A percentile compares a stretch with the other conserved stretches of the same genome.
phyloP scores from a whole-genome alignment of 306 rosid genomes.

The Cucumis sativus region DNA sequence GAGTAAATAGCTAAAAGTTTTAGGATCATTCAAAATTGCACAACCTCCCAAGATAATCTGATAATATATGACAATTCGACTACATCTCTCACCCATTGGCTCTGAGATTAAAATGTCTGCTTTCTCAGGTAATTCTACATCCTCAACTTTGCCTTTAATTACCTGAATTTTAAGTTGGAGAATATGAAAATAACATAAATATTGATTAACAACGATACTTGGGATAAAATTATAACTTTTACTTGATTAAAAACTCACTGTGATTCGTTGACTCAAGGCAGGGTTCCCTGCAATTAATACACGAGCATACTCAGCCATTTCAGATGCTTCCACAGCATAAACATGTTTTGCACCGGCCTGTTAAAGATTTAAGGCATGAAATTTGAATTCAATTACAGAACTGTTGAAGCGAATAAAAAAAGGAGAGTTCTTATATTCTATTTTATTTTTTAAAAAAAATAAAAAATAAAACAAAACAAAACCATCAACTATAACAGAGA shows the following conservation, averaged over 20 bases:
- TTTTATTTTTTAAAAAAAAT: too few relatives aligned
- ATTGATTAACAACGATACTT: neutral
- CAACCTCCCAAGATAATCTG: neutral
- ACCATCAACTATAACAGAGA: neutral
- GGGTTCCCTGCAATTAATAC: constrained; percentile 84
- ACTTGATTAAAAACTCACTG: constrained; percentile 36
- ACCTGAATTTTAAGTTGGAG: constrained; percentile 32
- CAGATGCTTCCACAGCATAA: constrained; percentile 99
- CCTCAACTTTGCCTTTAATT: constrained; percentile 87
- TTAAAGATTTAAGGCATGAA: neutral
- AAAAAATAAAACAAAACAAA: neutral
- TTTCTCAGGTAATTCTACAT: constrained; percentile 81
- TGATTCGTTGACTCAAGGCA: constrained; percentile 57
- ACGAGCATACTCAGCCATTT: constrained; percentile 94
- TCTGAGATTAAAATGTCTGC: constrained; percentile 93
- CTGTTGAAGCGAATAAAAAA: neutral
- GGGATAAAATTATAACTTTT: neutral
- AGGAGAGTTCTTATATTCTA: neutral
- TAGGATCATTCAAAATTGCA: neutral
- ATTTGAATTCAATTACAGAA: neutral
- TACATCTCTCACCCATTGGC: constrained; percentile 71
- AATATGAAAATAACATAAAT: neutral
- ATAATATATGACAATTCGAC: neutral
- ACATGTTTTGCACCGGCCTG: constrained; percentile 99
- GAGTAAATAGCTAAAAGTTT: neutral